Evolutionary conservation across 768 basidiomycete genomes (phyloP), one percentile per base, ranked within the genome.

Genomic region (Pleurotus ostreatus): DNA sequence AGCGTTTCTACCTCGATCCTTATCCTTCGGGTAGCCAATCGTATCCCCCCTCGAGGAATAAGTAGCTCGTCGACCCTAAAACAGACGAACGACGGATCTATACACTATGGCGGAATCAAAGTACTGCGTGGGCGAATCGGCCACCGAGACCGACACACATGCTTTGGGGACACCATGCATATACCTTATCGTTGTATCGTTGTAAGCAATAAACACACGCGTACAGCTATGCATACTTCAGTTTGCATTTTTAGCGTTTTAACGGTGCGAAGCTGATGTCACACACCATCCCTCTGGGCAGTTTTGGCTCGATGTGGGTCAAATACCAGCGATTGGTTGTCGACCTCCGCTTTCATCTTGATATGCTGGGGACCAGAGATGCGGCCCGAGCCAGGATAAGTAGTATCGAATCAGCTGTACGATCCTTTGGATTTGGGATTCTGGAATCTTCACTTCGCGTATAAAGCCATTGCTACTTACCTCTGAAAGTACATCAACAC

Each of bases 381-480:
- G 53, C 57, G 59, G 58, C 30, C 58, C 63, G 61, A 60, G 54
- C 55, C 57, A 47, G 57, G 53, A 59, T 63, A 58, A 60, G 46
- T 45, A 46, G 30, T 48, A 47, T 57, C 38, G 38, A 54, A 57
- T 55, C 58, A 46, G 59, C 40, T 48, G 53, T 30, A 43, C 46
- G 49, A 49, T 61, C 41, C 53, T 22, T 40, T 40, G 37, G 37
- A 53, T 54, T 45, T n/a, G 51, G 51, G 30, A 26, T 55, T 49
- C 53, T 52, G 37, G 25, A 47, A 51, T 56, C 62, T 56, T 59
- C 58, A 55, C 46, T 55, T 55, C 25, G 44, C 22, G 22, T 60
- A 60, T 58, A 58, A 56, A 62, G 52, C 41, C 57, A 57, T 53
- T 18, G 38, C 49, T 40, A n/a, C 16, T 53, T 12, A n/a, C 37